Base-by-base conservation (phyloP, 768 basidiomycete genomes). In the Boletus tomentosulus region DNA sequence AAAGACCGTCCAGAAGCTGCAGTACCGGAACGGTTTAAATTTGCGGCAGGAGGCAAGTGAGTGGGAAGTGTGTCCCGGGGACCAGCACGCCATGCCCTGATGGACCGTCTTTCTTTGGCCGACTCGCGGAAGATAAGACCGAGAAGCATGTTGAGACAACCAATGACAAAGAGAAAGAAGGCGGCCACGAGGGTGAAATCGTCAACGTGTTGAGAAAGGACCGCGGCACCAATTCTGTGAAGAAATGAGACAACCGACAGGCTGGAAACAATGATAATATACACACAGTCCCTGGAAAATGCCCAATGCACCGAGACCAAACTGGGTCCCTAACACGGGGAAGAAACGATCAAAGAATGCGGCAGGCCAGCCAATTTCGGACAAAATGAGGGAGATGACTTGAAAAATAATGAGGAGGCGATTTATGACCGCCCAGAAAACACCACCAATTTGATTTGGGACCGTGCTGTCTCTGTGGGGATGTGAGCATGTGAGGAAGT, bases 341-440 rank as follows among this genome's bases (percentile, higher is more conserved):
- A 97, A 88, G 74, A 81, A 94, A 35, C 81, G 81, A 66, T 83
- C 78, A 72, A 96, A 96, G 77, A 92, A 89, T 30, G 74, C 66
- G 8, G 79, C 70, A 11, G 91, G 91, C 81, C 90, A 89, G 57
- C 88, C 84, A 54, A 93, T 57, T 71, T 97, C 94, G 52, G 92
- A 88, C 53, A 93, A 55, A 57, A 93, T 71, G 63, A 96, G 84
- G 31, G 92, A 76, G 62, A 93, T 68, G 56, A 86, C 81, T 74
- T 94, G 89, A 70, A 89, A 85, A 57, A 93, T 82, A 69, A 96
- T 91, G 69, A 96, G 81, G 52, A 96, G 78, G 55, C 90, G 79
- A 71, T 92, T 91, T 57, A 95, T 74, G 57, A 96, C 84, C 5
- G 90, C 89, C 89, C 92, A 97, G 73, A 97, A 96, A 9, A 83